Evolutionary conservation across 2,329 filamentous ascomycete species (phyloP).

Genomic region (Aspergillus texensis): DNA sequence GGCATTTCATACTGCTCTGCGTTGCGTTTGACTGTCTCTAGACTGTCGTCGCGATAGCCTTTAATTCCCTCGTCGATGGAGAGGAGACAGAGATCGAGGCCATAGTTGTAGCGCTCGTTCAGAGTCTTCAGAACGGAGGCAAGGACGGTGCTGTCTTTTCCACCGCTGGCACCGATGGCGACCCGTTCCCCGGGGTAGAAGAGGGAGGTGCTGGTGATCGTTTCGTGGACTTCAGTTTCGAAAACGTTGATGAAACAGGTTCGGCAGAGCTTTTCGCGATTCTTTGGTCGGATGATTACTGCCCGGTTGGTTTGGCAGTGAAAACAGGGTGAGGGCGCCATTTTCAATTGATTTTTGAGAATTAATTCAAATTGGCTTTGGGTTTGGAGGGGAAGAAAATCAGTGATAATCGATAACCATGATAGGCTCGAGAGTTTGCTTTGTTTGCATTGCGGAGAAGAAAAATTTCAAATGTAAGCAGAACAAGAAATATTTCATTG

Average conservation of each 20-base stretch:
- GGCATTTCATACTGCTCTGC: slow-evolving; percentile 88
- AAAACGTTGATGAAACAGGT: slow-evolving; percentile 84
- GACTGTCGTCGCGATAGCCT: slow-evolving; percentile 91
- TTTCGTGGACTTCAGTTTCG: slow-evolving; percentile 91
- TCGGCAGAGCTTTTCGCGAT: slow-evolving; percentile 90
- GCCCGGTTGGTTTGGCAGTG: slow-evolving; percentile 77
- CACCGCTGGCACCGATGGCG: slow-evolving; percentile 93
- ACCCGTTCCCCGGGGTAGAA: slow-evolving; percentile 83
- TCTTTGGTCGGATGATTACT: slow-evolving; percentile 90
- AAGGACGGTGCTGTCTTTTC: slow-evolving; percentile 95
- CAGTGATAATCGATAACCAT: slow-evolving; percentile 20
- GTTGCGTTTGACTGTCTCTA: slow-evolving; percentile 96
- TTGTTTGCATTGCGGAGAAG: slow-evolving; percentile 17
- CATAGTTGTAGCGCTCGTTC: slow-evolving; percentile 87
- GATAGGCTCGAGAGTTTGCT: slow-evolving; percentile 11
- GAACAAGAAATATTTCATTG: neutral
- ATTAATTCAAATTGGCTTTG: neutral
- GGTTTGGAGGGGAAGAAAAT: slow-evolving; percentile 16
- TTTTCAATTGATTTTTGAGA: slow-evolving; percentile 39
- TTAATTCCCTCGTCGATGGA: slow-evolving; percentile 98
- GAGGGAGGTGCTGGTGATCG: slow-evolving; percentile 77
- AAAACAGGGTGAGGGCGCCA: slow-evolving; percentile 78
- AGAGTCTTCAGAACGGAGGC: slow-evolving; percentile 93
- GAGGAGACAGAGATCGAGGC: slow-evolving; percentile 79
- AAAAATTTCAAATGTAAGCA: neutral